A percentile compares a stretch with the other conserved stretches of the same genome.
Evolutionary conservation across 202 grass and related monocot genomes (phyloP).

Genomic region (Zizania palustris): DNA sequence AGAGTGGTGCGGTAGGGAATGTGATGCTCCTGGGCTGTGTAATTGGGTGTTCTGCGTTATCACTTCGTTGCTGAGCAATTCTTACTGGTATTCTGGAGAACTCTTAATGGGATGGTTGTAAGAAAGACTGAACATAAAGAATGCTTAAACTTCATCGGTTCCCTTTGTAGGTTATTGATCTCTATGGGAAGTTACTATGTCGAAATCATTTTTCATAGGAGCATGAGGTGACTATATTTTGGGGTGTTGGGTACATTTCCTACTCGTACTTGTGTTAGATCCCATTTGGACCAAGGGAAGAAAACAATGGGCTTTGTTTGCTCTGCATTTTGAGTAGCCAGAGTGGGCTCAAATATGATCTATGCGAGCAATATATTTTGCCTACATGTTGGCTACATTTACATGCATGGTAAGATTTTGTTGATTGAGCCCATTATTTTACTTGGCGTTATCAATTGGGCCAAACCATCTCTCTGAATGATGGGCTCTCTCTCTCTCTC

Average conservation of each 20-base stretch:
- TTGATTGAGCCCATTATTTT: background rate
- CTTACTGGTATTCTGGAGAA: slow-evolving; percentile 26
- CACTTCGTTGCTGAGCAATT: slow-evolving; percentile 28
- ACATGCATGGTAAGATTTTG: background rate
- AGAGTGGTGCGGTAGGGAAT: slow-evolving; percentile 45
- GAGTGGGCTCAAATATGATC: background rate
- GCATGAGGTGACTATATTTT: background rate
- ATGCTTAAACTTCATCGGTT: slow-evolving; percentile 21
- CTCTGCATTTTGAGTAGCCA: background rate
- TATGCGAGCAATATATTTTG: background rate
- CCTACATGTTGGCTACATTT: background rate
- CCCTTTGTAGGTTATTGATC: background rate
- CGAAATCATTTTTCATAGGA: background rate
- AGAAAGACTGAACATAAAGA: slow-evolving; percentile 26
- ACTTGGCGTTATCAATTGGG: background rate
- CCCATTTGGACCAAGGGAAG: too few species aligned
- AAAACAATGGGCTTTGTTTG: background rate
- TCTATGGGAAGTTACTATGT: background rate
- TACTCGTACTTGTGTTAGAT: too few species aligned
- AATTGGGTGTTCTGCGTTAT: slow-evolving; percentile 39
- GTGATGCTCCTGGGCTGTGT: slow-evolving; percentile 42
- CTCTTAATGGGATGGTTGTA: slow-evolving; percentile 42
- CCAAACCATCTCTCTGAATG: background rate
- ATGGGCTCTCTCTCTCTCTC: background rate
- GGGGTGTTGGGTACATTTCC: background rate